A percentile compares a stretch with the other conserved stretches of the same genome.
These are phyloP conservation scores for Scortechinia acanthostroma DNA, from an alignment of 2,329 filamentous ascomycete genomes.

Conservation along the genomic window DNA sequence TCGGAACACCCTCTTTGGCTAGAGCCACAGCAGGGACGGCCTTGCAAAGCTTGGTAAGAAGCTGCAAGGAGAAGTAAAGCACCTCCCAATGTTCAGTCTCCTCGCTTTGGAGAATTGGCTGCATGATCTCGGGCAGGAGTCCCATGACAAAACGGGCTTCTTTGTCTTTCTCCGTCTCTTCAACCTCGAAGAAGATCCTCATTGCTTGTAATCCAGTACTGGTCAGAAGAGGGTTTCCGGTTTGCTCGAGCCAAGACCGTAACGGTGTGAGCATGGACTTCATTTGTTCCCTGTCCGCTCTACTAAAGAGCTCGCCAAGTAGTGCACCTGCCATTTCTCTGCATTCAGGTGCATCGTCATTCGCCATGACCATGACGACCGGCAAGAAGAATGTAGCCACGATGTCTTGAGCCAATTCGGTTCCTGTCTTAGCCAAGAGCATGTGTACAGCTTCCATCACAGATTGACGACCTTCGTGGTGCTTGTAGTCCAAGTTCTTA, in stretches of 20 bases:
- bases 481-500: conserved; percentile 63
- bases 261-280: conserved; percentile 46
- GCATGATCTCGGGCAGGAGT: conserved; percentile 28
- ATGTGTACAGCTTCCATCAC: conserved; percentile 64
- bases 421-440: conserved; percentile 55
- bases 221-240: conserved; percentile 46
- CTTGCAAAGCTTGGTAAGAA: conserved; percentile 49
- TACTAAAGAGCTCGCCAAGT: conserved; percentile 53
- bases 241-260: conserved; percentile 50
- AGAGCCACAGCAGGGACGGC: conserved; percentile 42
- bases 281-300: conserved; percentile 49
- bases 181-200: conserved; percentile 52
- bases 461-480: conserved; percentile 61
- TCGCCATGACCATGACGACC: conserved; percentile 56
- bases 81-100: conserved; percentile 45
- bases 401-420: conserved; percentile 57
- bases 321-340: conserved; percentile 59
- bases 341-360: conserved; percentile 60
- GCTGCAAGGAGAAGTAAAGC: conserved; percentile 53
- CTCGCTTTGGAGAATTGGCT: conserved; percentile 27
- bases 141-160: conserved; percentile 42
- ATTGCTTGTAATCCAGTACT: conserved; percentile 59
- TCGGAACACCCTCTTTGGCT: conserved; percentile 31
- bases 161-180: conserved; percentile 31
- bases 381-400: conserved; percentile 58